These are phyloP conservation scores for Saccharomycopsis schoenii DNA, from an alignment of 805 yeast species.

Conservation along the genomic window DNA sequence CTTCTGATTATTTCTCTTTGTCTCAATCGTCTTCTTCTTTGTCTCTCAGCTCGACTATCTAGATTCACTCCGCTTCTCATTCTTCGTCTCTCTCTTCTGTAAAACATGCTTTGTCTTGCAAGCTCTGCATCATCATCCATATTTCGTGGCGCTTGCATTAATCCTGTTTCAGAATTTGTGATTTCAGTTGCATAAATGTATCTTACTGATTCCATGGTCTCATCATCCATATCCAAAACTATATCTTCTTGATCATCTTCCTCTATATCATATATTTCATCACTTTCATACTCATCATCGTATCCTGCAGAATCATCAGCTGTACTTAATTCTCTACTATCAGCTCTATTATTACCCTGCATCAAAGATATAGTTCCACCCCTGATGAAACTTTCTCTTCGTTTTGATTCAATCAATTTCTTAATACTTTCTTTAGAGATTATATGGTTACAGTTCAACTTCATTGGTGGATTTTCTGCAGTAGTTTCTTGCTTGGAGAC, in stretches of 20 bases:
- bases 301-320: constrained; percentile 5
- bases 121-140: constrained; percentile 7
- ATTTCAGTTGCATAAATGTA: neutral
- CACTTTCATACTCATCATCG: neutral
- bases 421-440: constrained; percentile 44
- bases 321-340: neutral
- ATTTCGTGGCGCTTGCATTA: neutral
- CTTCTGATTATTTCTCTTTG: neutral
- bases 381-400: constrained; percentile 2
- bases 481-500: constrained; percentile 61
- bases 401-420: constrained; percentile 30
- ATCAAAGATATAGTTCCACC: constrained; percentile 2
- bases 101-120: neutral
- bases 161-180: neutral
- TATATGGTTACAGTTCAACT: constrained; percentile 56
- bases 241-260: constrained; percentile 1
- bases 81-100: neutral
- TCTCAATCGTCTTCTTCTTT: neutral
- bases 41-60: neutral
- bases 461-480: constrained; percentile 49
- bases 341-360: neutral
- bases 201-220: neutral
- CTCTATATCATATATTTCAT: neutral
- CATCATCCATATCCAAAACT: constrained; percentile 3
- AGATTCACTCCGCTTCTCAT: neutral